Evolutionary conservation across 1,284 basidiomycete genomes (phyloP).

Genomic region (Cystobasidium slooffiae): DNA sequence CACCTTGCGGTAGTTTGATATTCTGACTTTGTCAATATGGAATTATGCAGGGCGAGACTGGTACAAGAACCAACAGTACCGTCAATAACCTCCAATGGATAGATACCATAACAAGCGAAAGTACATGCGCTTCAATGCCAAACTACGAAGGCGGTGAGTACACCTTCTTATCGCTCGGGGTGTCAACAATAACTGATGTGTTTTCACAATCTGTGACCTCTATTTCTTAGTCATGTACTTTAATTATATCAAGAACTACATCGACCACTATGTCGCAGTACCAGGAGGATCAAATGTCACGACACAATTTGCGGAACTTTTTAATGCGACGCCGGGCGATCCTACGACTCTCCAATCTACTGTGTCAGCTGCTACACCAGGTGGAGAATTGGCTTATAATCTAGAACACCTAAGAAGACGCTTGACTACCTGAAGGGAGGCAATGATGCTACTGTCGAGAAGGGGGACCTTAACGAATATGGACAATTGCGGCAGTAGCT

Average conservation of each 20-base stretch:
- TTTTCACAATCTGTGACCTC: not conserved
- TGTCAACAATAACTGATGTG: slow-evolving; percentile 49
- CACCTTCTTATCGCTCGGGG: slow-evolving; percentile 13
- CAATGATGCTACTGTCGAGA: too few species aligned
- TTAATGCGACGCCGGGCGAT: slow-evolving; percentile 20
- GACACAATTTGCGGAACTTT: slow-evolving; percentile 19
- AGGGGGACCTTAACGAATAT: too few species aligned
- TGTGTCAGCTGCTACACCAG: not conserved
- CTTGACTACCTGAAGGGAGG: not conserved
- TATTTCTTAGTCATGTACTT: slow-evolving; percentile 22
- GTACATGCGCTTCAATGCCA: slow-evolving; percentile 50
- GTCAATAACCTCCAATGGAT: slow-evolving; percentile 53
- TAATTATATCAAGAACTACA: slow-evolving; percentile 31
- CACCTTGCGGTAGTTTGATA: not conserved
- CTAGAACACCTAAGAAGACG: slow-evolving; percentile 7
- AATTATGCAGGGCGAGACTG: slow-evolving; percentile 37
- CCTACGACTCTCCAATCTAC: slow-evolving; percentile 12
- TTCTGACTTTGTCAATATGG: not conserved
- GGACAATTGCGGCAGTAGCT: too few species aligned
- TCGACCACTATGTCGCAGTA: slow-evolving; percentile 33
- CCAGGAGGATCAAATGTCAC: slow-evolving; percentile 26
- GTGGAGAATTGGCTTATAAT: slow-evolving; percentile 17
- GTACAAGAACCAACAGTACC: slow-evolving; percentile 41
- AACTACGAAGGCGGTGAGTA: slow-evolving; percentile 54
- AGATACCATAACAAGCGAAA: slow-evolving; percentile 51